Evolutionary conservation across 2,329 filamentous ascomycete species (phyloP), one percentile per base, ranked within the genome.

Genomic region (Claviceps sp.): DNA sequence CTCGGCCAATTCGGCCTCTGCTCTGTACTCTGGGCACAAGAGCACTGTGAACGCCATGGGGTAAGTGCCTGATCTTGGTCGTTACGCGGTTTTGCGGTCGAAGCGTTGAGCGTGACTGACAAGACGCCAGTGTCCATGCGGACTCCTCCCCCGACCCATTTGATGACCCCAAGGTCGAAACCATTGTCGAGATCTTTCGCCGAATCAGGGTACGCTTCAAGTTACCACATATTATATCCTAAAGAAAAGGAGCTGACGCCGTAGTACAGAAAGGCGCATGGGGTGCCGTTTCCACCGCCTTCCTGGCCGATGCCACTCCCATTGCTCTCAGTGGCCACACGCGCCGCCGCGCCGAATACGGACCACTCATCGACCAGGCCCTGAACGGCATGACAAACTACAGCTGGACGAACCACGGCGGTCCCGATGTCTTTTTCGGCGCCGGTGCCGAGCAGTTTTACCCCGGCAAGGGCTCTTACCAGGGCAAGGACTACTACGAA

Each of bases 151-250:
- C 78, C 13, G 76, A 84, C 59, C 69, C 76, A 2, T 88, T 88
- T 57, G 88, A 94, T 63, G 88, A 94, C 62, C 88, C 88, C 51
- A 93, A 91, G 70, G 79, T 94, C 22, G 88, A 93, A 72, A 88
- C 82, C 14, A 86, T 94, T 63, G 82, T 85, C 22, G 85, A 89
- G 67, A 74, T 93, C 53, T 82, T 91, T 68, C 76, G 78, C 59
- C 82, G 88, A 52, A 73, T 88, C 50, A 81, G 77, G 67, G 76
- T 81, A 54, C 73, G 80, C 58, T 71, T 9, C 18, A 8, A 18
- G 3, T 24, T 3, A 14, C 4, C 16, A n/a, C 7, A 9, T 43
- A 8, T n/a, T 1, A n/a, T 41, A n/a, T 41, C 1, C 9, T n/a
- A 9, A 9, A 41, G 38, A 41, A 26, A n/a, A 2, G 44, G 5